Evolutionary conservation across 768 basidiomycete genomes (phyloP).

Genomic region (Termitomyces sp.): DNA sequence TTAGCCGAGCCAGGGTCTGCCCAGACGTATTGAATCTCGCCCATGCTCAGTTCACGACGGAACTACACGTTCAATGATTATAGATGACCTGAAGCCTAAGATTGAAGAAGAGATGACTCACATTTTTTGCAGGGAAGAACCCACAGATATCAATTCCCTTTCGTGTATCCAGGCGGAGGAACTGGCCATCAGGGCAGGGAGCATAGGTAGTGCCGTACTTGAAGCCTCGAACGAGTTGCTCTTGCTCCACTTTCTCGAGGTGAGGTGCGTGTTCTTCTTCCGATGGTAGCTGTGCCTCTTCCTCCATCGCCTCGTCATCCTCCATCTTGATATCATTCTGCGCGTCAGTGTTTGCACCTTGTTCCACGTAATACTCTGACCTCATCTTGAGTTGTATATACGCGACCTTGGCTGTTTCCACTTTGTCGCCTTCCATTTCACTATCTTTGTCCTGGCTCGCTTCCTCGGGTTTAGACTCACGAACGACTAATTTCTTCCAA

Average conservation of each 20-base stretch:
- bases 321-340: conserved; percentile 38
- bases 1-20: conserved; percentile 59
- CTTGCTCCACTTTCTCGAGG: conserved; percentile 62
- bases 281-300: conserved; percentile 19
- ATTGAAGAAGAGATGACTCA: conserved; percentile 24
- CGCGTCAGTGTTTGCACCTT: conserved; percentile 31
- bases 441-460: conserved; percentile 23
- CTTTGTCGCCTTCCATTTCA: conserved; percentile 27
- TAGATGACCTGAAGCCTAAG: background rate
- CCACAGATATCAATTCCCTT: conserved; percentile 87
- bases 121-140: conserved; percentile 70
- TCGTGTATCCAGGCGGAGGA: conserved; percentile 63
- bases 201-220: conserved; percentile 89
- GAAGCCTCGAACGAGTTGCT: conserved; percentile 76
- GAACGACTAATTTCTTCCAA: conserved; percentile 71
- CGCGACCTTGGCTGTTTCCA: conserved; percentile 24
- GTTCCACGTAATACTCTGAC: conserved; percentile 55
- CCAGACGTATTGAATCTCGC: conserved; percentile 85
- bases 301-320: conserved; percentile 22
- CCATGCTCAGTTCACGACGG: conserved; percentile 76
- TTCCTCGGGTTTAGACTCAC: conserved; percentile 18
- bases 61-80: conserved; percentile 41
- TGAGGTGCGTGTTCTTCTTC: conserved; percentile 29
- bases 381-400: conserved; percentile 43
- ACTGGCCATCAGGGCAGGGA: conserved; percentile 83